These are phyloP conservation scores for Piedraia hortae DNA, from an alignment of 2,329 filamentous ascomycete species.

Conservation along the genomic window DNA sequence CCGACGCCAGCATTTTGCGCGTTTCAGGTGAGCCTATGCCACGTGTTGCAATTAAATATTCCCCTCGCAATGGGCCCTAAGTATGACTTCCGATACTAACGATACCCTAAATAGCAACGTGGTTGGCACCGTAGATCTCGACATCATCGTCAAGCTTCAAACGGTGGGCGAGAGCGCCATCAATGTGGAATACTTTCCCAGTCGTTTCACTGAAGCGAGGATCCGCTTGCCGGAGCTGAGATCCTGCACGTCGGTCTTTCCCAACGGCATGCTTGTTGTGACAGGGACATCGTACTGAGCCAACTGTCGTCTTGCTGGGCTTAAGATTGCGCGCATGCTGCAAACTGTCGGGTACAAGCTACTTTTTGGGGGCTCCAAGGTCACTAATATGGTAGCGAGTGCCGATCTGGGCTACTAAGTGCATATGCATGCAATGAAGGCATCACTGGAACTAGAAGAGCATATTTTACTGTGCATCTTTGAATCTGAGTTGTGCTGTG, in stretches of 20 bases:
- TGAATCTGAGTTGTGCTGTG: too few species aligned
- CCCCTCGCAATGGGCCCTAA: too few species aligned
- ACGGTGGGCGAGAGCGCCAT: conserved; percentile 69
- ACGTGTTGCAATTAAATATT: too few species aligned
- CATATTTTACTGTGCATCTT: too few species aligned
- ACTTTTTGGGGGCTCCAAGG: conserved; percentile 82
- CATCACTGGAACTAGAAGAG: too few species aligned
- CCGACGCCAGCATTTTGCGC: too few species aligned
- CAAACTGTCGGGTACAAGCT: conserved; percentile 79
- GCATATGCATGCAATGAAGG: too few species aligned
- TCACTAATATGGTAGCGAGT: too few species aligned
- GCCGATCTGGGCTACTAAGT: too few species aligned
- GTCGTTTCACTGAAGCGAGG: conserved; percentile 79
- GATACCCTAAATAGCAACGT: too few species aligned
- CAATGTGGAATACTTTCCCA: conserved; percentile 74
- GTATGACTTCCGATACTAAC: too few species aligned
- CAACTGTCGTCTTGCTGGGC: conserved; percentile 61
- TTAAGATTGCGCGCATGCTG: conserved; percentile 73
- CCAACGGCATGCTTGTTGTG: conserved; percentile 80
- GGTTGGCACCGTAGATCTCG: conserved; percentile 70
- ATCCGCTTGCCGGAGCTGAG: conserved; percentile 83
- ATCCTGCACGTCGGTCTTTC: conserved; percentile 68
- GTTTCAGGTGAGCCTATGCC: too few species aligned
- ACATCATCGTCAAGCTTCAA: conserved; percentile 71
- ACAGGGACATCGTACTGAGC: conserved; percentile 74